phyloP scores from a whole-genome alignment of 371 early-diverging fungal genomes.

The Syncephalastrum sp. region DNA sequence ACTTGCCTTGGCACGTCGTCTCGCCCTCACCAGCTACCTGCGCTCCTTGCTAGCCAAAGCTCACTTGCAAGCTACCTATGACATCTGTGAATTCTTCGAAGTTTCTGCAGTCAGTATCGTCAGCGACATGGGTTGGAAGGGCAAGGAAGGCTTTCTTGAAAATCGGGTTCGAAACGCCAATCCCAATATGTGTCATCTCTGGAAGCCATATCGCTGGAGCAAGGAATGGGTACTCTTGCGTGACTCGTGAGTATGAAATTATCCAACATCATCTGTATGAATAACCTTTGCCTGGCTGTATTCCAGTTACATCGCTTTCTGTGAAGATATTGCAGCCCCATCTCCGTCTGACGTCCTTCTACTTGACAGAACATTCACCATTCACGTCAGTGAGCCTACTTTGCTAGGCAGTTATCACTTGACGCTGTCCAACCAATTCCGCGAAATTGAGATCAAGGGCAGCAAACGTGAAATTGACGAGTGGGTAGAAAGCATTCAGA shows the following conservation, averaged over 20 bases:
- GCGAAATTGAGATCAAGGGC: slow-evolving; percentile 69
- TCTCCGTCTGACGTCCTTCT: slow-evolving; percentile 50
- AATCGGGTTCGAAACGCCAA: slow-evolving; percentile 51
- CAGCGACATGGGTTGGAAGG: slow-evolving; percentile 83
- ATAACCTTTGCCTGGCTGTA: slow-evolving; percentile 5
- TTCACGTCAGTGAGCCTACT: slow-evolving; percentile 1
- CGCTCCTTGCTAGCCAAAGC: slow-evolving; percentile 50
- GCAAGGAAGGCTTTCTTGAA: slow-evolving; percentile 77
- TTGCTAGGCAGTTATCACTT: slow-evolving; percentile 33
- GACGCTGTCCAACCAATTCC: slow-evolving; percentile 53
- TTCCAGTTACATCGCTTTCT: slow-evolving; percentile 54
- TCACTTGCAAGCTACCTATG: slow-evolving; percentile 63
- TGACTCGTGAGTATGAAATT: slow-evolving; percentile 57
- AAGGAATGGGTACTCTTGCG: slow-evolving; percentile 75
- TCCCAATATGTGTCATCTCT: slow-evolving; percentile 38
- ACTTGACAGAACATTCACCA: slow-evolving; percentile 45
- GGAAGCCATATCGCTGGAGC: slow-evolving; percentile 49
- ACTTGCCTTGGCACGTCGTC: slow-evolving; percentile 53
- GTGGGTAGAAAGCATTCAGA: slow-evolving; percentile 60
- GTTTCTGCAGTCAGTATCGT: slow-evolving; percentile 73
- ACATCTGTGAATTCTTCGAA: slow-evolving; percentile 80
- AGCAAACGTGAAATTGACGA: slow-evolving; percentile 64
- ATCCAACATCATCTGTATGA: neutral
- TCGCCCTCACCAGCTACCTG: slow-evolving; percentile 68
- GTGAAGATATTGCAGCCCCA: slow-evolving; percentile 43